These are phyloP conservation scores for Apiospora kogelbergensis DNA, from an alignment of 2,329 filamentous ascomycete genomes.

Conservation along the genomic window DNA sequence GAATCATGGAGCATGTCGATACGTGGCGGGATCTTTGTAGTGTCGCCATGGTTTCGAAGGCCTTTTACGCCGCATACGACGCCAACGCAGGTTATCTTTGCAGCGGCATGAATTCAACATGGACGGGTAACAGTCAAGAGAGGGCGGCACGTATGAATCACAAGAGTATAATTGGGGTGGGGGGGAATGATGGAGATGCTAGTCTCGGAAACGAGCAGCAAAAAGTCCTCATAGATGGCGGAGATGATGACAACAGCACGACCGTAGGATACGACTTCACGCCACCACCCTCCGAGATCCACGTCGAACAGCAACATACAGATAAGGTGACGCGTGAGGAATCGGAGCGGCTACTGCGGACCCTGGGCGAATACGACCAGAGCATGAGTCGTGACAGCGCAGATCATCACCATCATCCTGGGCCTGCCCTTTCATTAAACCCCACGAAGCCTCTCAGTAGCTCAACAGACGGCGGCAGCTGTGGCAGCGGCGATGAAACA, in stretches of 20 bases:
- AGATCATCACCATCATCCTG: not conserved
- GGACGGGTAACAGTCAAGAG: not conserved
- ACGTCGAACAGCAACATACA: not conserved
- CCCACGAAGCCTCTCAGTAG: not conserved
- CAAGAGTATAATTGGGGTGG: not conserved
- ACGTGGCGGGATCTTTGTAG: constrained; percentile 42
- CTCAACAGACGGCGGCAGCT: not conserved
- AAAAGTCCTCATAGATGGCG: not conserved
- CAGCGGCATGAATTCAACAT: constrained; percentile 18
- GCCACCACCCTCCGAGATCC: not conserved
- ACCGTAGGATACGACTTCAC: not conserved
- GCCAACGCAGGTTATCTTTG: constrained; percentile 32
- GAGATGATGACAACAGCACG: constrained; percentile 12
- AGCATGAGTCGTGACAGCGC: not conserved
- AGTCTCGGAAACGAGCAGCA: not conserved
- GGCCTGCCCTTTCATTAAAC: not conserved
- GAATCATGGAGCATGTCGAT: constrained; percentile 40
- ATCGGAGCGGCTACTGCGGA: constrained; percentile 25
- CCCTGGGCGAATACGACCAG: not conserved
- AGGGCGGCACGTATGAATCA: not conserved
- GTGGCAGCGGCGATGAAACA: not conserved
- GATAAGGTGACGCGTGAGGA: constrained; percentile 26
- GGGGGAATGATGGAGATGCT: not conserved
- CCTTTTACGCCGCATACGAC: constrained; percentile 46
- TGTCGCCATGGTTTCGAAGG: constrained; percentile 40